Base-by-base conservation (phyloP, 805 yeast species). In the Cyberlindnera mississippiensis region DNA sequence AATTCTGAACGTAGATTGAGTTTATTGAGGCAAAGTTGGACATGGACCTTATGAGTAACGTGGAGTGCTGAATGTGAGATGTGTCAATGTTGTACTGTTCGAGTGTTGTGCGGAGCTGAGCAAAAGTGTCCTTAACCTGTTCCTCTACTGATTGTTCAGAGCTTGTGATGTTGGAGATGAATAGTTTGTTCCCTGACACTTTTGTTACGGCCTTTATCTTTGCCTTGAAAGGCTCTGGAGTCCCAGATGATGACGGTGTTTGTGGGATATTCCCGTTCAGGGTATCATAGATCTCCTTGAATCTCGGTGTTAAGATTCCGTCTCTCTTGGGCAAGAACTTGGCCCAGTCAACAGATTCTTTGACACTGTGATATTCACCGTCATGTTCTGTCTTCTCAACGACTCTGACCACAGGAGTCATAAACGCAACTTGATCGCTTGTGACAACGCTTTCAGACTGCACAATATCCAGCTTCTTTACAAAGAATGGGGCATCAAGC, bases 401-500 rank as follows among this genome's bases (percentile, higher is more conserved):
- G 19, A 72, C 68, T 28, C 72, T 67, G 4, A 82, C 88, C 34
- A 68, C 58, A 36, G 85, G 60, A 34, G 69, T 72, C 49, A 85
- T 64, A 52, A 82, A 87, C 52, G 76, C 78, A 1, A 89, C 96
- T 46, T 82, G 90, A 53, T 78, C 89, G 39, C 67, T 71, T 2
- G 49, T 44, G 1, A 50, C 53, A 12, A 49, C 46, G 46, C 35
- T 49, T 26, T 55, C 51, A 13, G 45, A 40, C 12, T 45, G 29
- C 10, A 49, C 45, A 26, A 58, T 44, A 31, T 44, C 40, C n/a
- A 71, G 42, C 29, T 76, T 79, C 35, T 74, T 67, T 26, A 64
- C 66, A 65, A 91, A 93, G 46, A 87, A 82, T 0, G 96, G 95
- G 1, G 95, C 87, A 61, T 93, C 96, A 22, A 93, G 68, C 3